Percentiles rank a stretch among this genome's conserved stretches.
Evolutionary conservation across 805 yeast genomes (phyloP).

Genomic region (Yamadazyma olivae): DNA sequence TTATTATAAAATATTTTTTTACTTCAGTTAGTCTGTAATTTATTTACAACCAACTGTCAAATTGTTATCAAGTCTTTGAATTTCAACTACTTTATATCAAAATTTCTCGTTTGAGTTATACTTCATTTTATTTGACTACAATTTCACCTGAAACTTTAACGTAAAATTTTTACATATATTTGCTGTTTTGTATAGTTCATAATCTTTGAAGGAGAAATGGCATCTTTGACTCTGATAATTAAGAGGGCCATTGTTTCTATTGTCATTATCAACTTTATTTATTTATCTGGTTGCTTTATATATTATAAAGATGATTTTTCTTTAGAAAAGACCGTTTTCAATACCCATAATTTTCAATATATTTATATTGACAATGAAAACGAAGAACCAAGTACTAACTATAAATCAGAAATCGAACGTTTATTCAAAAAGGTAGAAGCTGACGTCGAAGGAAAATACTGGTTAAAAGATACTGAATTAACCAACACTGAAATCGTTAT

Average conservation of each 20-base stretch:
- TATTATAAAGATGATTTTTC: constrained; percentile 9
- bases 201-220: too few species aligned
- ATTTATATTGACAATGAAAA: constrained; percentile 8
- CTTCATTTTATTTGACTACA: too few species aligned
- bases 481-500: constrained; percentile 14
- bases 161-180: too few species aligned
- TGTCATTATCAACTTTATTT: constrained; percentile 12
- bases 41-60: too few species aligned
- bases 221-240: constrained; percentile 5
- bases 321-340: constrained; percentile 2
- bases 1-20: too few species aligned
- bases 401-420: constrained; percentile 8
- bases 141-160: too few species aligned
- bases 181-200: too few species aligned
- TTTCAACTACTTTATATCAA: too few species aligned
- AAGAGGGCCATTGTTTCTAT: constrained; percentile 8
- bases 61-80: too few species aligned
- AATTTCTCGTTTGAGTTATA: too few species aligned
- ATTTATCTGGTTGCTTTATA: constrained; percentile 10
- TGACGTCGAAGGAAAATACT: constrained; percentile 17
- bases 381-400: constrained; percentile 10
- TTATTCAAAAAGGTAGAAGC: constrained; percentile 16
- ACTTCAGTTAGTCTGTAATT: too few species aligned
- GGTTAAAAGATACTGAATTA: constrained; percentile 22
- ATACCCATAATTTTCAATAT: not conserved